These are phyloP conservation scores for Mallotus nudiflorus DNA, from an alignment of 345 rosid genomes.

Conservation along the genomic window DNA sequence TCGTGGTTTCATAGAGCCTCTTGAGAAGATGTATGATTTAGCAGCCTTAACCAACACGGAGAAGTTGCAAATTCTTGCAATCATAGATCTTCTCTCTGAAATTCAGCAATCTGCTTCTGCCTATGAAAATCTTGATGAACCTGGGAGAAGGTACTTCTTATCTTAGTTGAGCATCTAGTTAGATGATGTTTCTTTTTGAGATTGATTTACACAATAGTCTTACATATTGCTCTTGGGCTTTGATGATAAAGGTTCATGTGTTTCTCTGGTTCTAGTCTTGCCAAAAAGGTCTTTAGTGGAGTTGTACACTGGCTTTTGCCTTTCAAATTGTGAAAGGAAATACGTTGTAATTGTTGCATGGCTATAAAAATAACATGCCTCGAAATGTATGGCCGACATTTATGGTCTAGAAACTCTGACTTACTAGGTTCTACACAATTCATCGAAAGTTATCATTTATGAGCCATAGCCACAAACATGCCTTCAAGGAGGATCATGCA, in stretches of 20 bases:
- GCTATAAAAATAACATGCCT: no score
- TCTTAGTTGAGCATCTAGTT: conserved; percentile 12
- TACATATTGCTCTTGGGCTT: neutral
- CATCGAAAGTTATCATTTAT: neutral
- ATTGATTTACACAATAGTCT: neutral
- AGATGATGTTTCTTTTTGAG: neutral
- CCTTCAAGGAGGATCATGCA: neutral
- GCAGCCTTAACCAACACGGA: conserved; percentile 45
- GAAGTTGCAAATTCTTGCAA: conserved; percentile 67
- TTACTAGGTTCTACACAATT: neutral
- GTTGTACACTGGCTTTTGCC: conserved; percentile 4
- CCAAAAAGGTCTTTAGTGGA: neutral
- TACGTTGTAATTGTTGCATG: neutral
- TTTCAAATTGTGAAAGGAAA: neutral
- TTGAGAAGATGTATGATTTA: conserved; percentile 51
- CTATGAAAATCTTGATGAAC: conserved; percentile 80
- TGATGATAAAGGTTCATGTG: neutral
- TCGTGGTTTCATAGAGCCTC: conserved; percentile 48
- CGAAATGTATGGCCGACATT: neutral
- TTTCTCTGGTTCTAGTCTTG: conserved; percentile 2
- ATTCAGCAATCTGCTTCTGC: conserved; percentile 62
- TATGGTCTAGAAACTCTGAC: neutral
- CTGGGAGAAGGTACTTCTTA: conserved; percentile 70
- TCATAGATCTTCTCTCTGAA: conserved; percentile 71
- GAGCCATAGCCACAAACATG: neutral